Evolutionary conservation across 2,329 filamentous ascomycete species (phyloP).

Genomic region (Talaromyces funiculosus): DNA sequence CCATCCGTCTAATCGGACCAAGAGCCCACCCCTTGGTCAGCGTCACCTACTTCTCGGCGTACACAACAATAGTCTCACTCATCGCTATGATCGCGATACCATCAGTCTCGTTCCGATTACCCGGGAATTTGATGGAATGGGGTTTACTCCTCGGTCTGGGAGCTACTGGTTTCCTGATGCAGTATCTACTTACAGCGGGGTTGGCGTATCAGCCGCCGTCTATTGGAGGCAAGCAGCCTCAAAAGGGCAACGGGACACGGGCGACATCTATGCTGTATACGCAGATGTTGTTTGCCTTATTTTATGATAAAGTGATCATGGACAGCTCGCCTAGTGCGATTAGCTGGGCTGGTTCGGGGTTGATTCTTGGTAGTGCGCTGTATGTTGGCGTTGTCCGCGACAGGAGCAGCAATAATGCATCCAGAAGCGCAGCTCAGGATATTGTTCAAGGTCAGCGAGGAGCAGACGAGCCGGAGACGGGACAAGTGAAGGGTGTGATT

Average conservation of each 20-base stretch:
- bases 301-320: constrained; percentile 60
- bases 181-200: constrained; percentile 76
- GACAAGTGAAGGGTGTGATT: background rate
- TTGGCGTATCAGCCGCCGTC: constrained; percentile 62
- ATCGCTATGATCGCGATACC: constrained; percentile 54
- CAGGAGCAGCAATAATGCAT: background rate
- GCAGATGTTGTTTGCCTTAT: constrained; percentile 64
- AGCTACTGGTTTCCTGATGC: constrained; percentile 71
- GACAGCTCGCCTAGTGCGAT: constrained; percentile 52
- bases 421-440: background rate
- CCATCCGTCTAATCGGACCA: constrained; percentile 72
- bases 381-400: constrained; percentile 57
- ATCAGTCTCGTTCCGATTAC: constrained; percentile 53
- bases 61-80: constrained; percentile 63
- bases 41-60: constrained; percentile 75
- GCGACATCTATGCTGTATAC: constrained; percentile 65
- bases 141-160: constrained; percentile 62
- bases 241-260: constrained; percentile 32
- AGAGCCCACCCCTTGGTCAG: constrained; percentile 76
- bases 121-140: constrained; percentile 56
- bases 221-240: constrained; percentile 11
- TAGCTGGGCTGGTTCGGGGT: constrained; percentile 55
- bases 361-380: constrained; percentile 62
- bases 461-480: background rate
- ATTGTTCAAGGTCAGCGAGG: background rate